phyloP scores from a whole-genome alignment of 108 stramenopile genomes.

The Seminavis robusta region DNA sequence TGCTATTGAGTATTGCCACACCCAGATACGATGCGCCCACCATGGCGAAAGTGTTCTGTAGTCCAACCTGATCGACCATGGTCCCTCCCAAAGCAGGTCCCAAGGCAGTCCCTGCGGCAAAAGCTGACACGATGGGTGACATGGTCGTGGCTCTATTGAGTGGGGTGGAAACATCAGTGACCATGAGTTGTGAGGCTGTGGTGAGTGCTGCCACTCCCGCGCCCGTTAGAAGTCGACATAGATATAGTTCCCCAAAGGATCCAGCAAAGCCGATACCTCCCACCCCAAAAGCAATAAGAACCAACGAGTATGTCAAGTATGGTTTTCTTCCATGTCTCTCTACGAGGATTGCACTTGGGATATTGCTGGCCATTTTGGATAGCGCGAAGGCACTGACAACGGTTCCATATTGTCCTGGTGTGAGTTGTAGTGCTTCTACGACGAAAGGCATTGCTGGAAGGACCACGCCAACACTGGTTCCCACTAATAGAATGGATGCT shows the following conservation, averaged over 20 bases:
- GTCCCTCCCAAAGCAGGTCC: constrained; percentile 86
- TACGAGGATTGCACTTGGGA: constrained; percentile 80
- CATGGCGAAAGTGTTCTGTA: constrained; percentile 64
- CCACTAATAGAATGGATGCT: constrained; percentile 79
- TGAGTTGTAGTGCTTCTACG: constrained; percentile 63
- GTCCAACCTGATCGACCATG: constrained; percentile 65
- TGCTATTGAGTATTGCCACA: constrained; percentile 55
- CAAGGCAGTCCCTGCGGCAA: constrained; percentile 83
- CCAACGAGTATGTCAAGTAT: constrained; percentile 70
- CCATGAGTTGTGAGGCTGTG: constrained; percentile 71
- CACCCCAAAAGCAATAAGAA: constrained; percentile 72
- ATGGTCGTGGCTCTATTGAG: constrained; percentile 74
- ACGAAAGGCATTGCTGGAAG: constrained; percentile 84
- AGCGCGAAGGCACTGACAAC: constrained; percentile 83
- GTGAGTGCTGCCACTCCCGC: constrained; percentile 72
- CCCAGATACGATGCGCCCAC: constrained; percentile 65
- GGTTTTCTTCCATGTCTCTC: constrained; percentile 87
- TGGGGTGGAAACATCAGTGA: constrained; percentile 83
- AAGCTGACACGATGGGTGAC: constrained; percentile 80
- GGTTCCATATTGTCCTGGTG: constrained; percentile 69
- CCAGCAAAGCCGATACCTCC: constrained; percentile 74
- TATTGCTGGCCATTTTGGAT: constrained; percentile 84
- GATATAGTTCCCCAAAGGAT: constrained; percentile 60
- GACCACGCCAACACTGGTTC: constrained; percentile 71
- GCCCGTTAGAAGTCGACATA: constrained; percentile 74